Conservation (phyloP, 192 early-diverging fungal genomes). For the Rhizophagus clarus region DNA sequence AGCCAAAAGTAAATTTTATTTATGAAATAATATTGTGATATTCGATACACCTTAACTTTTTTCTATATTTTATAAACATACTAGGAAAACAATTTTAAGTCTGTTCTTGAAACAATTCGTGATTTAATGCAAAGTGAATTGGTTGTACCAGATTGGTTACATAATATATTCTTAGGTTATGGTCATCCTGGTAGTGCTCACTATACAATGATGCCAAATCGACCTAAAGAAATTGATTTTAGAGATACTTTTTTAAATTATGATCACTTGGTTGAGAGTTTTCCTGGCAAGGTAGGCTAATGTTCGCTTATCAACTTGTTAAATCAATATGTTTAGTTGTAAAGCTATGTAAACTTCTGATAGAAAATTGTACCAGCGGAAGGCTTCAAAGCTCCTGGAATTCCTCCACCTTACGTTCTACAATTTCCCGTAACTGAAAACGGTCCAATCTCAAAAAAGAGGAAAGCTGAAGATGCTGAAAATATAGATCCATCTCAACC, state of each 20-base stretch:
- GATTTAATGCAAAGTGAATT: conserved; percentile 83
- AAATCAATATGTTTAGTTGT: conserved; percentile 10
- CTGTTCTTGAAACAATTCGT: conserved; percentile 87
- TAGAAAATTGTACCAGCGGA: conserved; percentile 42
- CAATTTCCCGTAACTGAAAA: conserved; percentile 59
- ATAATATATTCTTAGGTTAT: conserved; percentile 91
- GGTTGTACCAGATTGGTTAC: conserved; percentile 90
- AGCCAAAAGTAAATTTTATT: conserved; percentile 45
- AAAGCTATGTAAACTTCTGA: background rate
- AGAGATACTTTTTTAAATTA: conserved; percentile 87
- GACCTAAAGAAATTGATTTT: conserved; percentile 69
- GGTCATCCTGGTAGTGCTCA: conserved; percentile 83
- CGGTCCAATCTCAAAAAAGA: conserved; percentile 31
- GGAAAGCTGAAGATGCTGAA: conserved; percentile 49
- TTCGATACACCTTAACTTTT: background rate
- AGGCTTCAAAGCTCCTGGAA: conserved; percentile 33
- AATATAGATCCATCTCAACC: conserved; percentile 13
- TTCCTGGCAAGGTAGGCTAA: conserved; percentile 57
- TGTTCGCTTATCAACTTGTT: background rate
- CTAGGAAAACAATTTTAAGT: conserved; percentile 93
- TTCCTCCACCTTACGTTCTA: conserved; percentile 75
- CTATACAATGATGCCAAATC: conserved; percentile 63
- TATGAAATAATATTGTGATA: too few relatives aligned
- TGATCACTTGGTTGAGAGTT: conserved; percentile 72
- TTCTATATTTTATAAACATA: background rate